phyloP scores from a whole-genome alignment of 306 rosid species.

The Carpinus fangiana region DNA sequence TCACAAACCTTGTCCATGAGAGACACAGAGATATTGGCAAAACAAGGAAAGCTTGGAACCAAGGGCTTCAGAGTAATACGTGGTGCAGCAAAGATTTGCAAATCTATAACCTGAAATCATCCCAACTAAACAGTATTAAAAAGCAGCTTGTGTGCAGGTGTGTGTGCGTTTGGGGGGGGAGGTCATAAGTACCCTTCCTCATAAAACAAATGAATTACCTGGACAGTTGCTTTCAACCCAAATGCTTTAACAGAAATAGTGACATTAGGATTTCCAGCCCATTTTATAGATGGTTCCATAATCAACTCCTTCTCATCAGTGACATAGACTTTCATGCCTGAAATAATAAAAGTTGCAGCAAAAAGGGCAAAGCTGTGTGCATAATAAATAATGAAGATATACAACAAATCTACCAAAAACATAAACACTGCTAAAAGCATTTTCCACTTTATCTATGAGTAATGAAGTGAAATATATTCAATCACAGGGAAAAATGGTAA shows the following conservation, averaged over 20 bases:
- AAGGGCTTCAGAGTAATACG: slow-evolving; percentile 90
- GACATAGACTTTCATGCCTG: slow-evolving; percentile 84
- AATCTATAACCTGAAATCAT: slow-evolving; percentile 66
- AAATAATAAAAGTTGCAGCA: slow-evolving; percentile 6
- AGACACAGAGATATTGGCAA: slow-evolving; percentile 73
- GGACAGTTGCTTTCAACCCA: slow-evolving; percentile 87
- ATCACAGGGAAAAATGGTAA: slow-evolving; percentile 6
- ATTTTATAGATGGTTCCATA: slow-evolving; percentile 85
- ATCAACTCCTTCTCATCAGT: slow-evolving; percentile 96
- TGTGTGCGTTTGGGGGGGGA: too few relatives aligned
- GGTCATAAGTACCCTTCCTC: not conserved
- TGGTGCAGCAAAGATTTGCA: slow-evolving; percentile 77
- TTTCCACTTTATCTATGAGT: slow-evolving; percentile 6
- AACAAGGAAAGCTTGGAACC: slow-evolving; percentile 98
- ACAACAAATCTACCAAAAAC: slow-evolving; percentile 6
- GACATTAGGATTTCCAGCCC: slow-evolving; percentile 94
- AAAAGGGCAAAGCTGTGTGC: slow-evolving; percentile 5
- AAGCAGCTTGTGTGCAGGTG: not conserved
- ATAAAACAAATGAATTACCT: slow-evolving; percentile 39
- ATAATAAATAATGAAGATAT: not conserved
- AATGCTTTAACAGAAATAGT: slow-evolving; percentile 72
- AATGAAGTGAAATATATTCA: not conserved
- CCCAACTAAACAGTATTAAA: slow-evolving; percentile 25
- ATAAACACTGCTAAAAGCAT: not conserved
- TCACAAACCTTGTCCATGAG: slow-evolving; percentile 93